These are phyloP conservation scores for Boeremia lycopersici DNA, from an alignment of 2,329 filamentous ascomycete genomes.

Conservation along the genomic window DNA sequence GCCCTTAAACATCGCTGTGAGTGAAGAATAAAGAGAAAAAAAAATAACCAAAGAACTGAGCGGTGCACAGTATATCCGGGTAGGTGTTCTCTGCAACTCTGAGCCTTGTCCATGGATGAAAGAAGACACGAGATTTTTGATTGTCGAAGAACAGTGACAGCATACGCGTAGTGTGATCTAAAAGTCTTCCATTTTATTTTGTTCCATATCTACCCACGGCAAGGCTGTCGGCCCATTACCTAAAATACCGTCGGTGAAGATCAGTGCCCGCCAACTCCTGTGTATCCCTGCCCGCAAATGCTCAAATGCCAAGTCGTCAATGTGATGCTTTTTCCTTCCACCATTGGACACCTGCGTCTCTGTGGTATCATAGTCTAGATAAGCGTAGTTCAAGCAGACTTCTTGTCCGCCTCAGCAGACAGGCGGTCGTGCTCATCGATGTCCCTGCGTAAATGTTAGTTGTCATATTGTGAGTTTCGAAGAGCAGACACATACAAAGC, in stretches of 20 bases:
- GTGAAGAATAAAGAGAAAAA: background rate
- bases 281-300: constrained; percentile 19
- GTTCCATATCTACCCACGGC: constrained; percentile 2
- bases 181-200: background rate
- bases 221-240: background rate
- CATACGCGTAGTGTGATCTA: background rate
- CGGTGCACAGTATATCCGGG: background rate
- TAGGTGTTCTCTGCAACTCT: background rate
- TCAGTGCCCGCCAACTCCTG: constrained; percentile 18
- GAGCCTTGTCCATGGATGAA: constrained; percentile 1
- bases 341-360: background rate
- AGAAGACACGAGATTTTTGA: background rate
- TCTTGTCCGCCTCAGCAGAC: constrained; percentile 56
- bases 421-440: constrained; percentile 88
- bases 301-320: constrained; percentile 20
- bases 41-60: background rate
- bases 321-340: constrained; percentile 7
- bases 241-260: constrained; percentile 16
- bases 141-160: background rate
- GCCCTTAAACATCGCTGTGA: background rate
- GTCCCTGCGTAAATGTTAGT: constrained; percentile 58
- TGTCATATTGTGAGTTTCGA: background rate
- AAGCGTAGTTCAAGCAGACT: constrained; percentile 3
- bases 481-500: constrained; percentile 62
- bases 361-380: background rate